These are phyloP conservation scores for Teratosphaeria gauchensis DNA, from an alignment of 2,329 filamentous ascomycete species.

Conservation along the genomic window DNA sequence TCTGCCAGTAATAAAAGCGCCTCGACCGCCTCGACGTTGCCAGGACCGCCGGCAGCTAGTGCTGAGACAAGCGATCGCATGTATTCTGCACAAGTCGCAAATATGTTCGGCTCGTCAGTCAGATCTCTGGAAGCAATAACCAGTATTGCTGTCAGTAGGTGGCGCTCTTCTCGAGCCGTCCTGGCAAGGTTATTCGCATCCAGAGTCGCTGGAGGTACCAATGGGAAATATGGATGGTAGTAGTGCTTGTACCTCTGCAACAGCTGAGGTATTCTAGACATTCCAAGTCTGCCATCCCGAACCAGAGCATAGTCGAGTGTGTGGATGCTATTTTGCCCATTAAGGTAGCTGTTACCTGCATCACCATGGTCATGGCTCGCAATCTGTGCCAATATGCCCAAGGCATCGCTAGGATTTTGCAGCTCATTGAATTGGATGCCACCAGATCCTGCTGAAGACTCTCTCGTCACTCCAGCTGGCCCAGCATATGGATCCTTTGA, in stretches of 20 bases:
- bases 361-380: conserved; percentile 24
- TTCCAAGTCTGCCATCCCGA: conserved; percentile 31
- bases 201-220: conserved; percentile 54
- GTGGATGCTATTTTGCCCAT: neutral
- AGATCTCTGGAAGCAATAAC: conserved; percentile 64
- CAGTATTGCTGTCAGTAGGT: conserved; percentile 60
- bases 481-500: conserved; percentile 7
- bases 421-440: conserved; percentile 32
- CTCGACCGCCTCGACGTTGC: conserved; percentile 61
- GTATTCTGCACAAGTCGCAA: conserved; percentile 57
- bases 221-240: conserved; percentile 61
- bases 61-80: conserved; percentile 61
- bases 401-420: conserved; percentile 41
- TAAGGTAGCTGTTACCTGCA: neutral
- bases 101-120: conserved; percentile 52
- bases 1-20: conserved; percentile 60
- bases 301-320: conserved; percentile 34
- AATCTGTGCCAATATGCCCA: conserved; percentile 40
- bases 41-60: conserved; percentile 56
- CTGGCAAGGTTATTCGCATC: conserved; percentile 43
- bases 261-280: conserved; percentile 42
- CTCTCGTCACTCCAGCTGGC: conserved; percentile 12
- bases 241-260: conserved; percentile 52
- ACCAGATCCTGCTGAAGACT: conserved; percentile 20
- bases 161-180: conserved; percentile 52